Conservation (phyloP, 768 basidiomycete genomes). For the Amanita pseudoporphyria region DNA sequence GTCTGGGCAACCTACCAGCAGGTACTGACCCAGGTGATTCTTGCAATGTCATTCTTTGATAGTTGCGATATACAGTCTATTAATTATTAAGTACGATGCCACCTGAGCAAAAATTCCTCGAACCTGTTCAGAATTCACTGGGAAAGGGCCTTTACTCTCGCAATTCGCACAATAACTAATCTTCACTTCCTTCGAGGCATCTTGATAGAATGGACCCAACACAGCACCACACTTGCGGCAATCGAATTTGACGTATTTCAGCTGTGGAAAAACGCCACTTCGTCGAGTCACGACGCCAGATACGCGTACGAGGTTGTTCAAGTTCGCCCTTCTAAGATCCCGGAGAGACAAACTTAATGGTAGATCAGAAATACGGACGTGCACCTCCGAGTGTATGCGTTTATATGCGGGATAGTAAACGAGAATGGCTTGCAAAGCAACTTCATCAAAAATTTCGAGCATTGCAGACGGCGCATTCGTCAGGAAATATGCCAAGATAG, state of each 20-base stretch:
- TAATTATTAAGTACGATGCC: not conserved
- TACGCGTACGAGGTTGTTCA: conserved; percentile 94
- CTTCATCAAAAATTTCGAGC: conserved; percentile 91
- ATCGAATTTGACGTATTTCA: conserved; percentile 99
- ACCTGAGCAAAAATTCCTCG: not conserved
- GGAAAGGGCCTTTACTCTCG: conserved; percentile 91
- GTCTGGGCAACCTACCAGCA: conserved; percentile 91
- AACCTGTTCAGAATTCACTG: conserved; percentile 94
- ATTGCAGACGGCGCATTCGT: conserved; percentile 91
- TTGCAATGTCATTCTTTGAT: conserved; percentile 97
- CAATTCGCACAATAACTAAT: conserved; percentile 94
- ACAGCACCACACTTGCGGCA: conserved; percentile 92
- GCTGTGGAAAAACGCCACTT: conserved; percentile 96
- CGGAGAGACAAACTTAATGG: conserved; percentile 86
- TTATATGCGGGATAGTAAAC: conserved; percentile 95
- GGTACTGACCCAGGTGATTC: conserved; percentile 98
- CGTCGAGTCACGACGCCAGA: conserved; percentile 93
- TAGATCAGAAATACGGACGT: conserved; percentile 92
- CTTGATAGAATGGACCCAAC: conserved; percentile 96
- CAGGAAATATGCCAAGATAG: conserved; percentile 95
- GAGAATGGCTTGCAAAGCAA: conserved; percentile 88
- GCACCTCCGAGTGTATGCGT: conserved; percentile 95
- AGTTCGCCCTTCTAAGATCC: conserved; percentile 83
- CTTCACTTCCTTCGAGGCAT: conserved; percentile 87
- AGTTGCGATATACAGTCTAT: conserved; percentile 96